Conservation (phyloP, 208 protist species). For the Acanthamoeba triangularis region DNA sequence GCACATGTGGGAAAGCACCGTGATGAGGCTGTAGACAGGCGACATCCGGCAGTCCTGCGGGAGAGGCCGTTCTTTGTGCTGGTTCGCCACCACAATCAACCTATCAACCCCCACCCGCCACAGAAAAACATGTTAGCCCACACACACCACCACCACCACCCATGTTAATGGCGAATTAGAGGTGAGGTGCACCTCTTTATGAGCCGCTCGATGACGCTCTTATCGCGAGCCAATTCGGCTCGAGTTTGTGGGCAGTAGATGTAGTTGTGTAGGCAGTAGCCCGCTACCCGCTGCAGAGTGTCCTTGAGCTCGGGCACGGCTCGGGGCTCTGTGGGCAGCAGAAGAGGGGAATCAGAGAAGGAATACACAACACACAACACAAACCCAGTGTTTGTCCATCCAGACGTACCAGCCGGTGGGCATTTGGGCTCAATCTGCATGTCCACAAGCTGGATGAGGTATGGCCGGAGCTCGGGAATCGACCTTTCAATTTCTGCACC, state of each 20-base stretch:
- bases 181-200: background rate
- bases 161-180: too few species aligned
- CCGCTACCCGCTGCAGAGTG: background rate
- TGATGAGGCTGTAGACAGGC: background rate
- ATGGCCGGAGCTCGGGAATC: background rate
- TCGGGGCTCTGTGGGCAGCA: background rate
- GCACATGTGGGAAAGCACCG: background rate
- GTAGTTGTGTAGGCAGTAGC: slow-evolving; percentile 15
- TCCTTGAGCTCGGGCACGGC: background rate
- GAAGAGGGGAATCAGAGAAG: too few species aligned
- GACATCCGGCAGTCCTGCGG: background rate
- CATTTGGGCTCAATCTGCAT: slow-evolving; percentile 15
- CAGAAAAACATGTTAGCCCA: too few species aligned
- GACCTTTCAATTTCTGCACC: background rate
- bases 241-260: background rate
- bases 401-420: background rate
- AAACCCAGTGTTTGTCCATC: background rate
- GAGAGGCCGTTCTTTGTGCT: background rate
- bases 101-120: too few species aligned
- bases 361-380: too few species aligned
- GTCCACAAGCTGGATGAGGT: background rate
- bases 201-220: background rate
- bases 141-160: too few species aligned
- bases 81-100: slow-evolving; percentile 3
- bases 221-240: background rate